These are phyloP conservation scores for Penicillium concentricum DNA, from an alignment of 2,329 filamentous ascomycete species.

Conservation along the genomic window DNA sequence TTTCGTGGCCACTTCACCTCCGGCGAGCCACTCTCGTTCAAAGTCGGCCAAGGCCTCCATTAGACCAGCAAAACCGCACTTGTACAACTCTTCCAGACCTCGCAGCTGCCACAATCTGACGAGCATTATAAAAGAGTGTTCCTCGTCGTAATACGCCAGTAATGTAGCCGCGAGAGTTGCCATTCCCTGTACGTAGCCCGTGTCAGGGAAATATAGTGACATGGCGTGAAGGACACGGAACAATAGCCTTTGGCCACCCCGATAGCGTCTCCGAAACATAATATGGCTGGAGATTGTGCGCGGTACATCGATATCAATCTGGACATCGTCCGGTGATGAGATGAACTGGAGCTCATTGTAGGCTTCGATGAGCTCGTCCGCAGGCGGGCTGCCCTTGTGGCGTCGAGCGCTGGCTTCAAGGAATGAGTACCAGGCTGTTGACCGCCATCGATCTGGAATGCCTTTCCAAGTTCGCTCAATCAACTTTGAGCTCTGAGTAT, in stretches of 20 bases:
- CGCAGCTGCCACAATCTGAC: conserved; percentile 90
- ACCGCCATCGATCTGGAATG: conserved; percentile 92
- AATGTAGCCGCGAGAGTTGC: conserved; percentile 87
- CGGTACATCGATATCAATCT: conserved; percentile 96
- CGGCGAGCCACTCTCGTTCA: conserved; percentile 75
- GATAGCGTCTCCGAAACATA: conserved; percentile 91
- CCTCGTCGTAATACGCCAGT: conserved; percentile 95
- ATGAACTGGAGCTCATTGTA: conserved; percentile 72
- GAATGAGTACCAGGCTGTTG: conserved; percentile 93
- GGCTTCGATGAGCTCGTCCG: conserved; percentile 68
- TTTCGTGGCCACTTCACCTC: conserved; percentile 75
- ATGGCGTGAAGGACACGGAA: conserved; percentile 92
- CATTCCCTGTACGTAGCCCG: conserved; percentile 98
- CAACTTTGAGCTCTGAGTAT: conserved; percentile 76
- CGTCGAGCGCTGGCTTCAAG: conserved; percentile 72
- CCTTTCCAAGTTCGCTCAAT: conserved; percentile 96
- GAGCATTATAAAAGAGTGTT: conserved; percentile 91
- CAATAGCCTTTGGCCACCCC: conserved; percentile 84
- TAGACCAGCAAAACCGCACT: conserved; percentile 77
- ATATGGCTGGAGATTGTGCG: conserved; percentile 93
- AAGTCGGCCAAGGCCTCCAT: conserved; percentile 86
- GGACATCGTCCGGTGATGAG: conserved; percentile 83
- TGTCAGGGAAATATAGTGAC: conserved; percentile 85
- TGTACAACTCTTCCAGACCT: conserved; percentile 81
- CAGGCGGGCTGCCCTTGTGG: conserved; percentile 60